Conservation (phyloP, 306 rosid genomes). For the apple (Malus domestica) region DNA sequence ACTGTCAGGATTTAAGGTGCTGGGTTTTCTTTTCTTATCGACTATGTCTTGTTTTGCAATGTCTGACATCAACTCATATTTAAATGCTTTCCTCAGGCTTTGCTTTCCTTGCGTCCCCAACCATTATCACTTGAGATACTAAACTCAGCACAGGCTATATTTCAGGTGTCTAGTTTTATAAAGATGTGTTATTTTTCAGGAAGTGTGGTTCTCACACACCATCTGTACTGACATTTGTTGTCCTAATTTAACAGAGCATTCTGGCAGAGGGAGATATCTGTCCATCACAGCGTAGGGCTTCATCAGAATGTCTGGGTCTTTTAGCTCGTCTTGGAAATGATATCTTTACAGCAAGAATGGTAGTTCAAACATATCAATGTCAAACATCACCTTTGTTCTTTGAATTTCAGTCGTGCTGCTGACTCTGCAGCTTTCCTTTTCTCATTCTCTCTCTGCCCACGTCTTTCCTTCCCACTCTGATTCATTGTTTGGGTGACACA, state of each 20-base stretch:
- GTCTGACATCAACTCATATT: conserved; percentile 17
- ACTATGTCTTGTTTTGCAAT: neutral
- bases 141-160: conserved; percentile 73
- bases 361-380: conserved; percentile 22
- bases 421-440: neutral
- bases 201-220: neutral
- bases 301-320: conserved; percentile 85
- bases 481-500: conserved; percentile 19
- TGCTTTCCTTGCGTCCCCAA: conserved; percentile 62
- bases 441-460: no score
- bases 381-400: conserved; percentile 7
- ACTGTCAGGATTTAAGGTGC: conserved; percentile 89
- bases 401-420: neutral
- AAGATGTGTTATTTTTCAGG: neutral
- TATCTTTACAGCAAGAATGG: conserved; percentile 91
- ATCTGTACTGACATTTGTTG: neutral
- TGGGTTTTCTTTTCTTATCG: conserved; percentile 12
- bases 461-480: conserved; percentile 5
- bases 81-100: conserved; percentile 45
- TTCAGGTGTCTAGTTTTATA: conserved; percentile 48
- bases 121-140: conserved; percentile 65
- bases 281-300: conserved; percentile 82
- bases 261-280: conserved; percentile 89
- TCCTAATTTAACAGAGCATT: conserved; percentile 53
- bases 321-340: conserved; percentile 95